These are phyloP conservation scores for Tylopilus vinaceipallidus DNA, from an alignment of 768 basidiomycete genomes.

Conservation along the genomic window DNA sequence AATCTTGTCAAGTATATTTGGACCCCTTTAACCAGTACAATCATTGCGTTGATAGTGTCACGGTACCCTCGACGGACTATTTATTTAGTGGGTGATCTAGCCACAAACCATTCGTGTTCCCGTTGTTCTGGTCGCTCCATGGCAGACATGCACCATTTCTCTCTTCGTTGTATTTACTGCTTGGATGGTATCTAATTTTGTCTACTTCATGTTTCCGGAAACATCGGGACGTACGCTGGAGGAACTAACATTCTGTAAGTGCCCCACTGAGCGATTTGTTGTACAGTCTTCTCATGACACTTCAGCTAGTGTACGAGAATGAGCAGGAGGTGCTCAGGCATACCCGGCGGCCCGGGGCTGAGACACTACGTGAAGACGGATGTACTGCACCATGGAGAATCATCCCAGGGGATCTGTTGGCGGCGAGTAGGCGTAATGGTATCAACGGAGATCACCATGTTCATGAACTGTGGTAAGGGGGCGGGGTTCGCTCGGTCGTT, in stretches of 20 bases:
- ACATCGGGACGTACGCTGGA: constrained; percentile 19
- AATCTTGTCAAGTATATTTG: constrained; percentile 13
- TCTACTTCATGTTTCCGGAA: constrained; percentile 21
- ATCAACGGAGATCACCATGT: too few relatives aligned
- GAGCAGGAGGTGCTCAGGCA: too few relatives aligned
- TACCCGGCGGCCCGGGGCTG: too few relatives aligned
- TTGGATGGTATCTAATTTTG: constrained; percentile 18
- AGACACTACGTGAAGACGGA: too few relatives aligned
- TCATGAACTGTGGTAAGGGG: too few relatives aligned
- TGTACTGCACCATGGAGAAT: too few relatives aligned
- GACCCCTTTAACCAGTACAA: constrained; percentile 6
- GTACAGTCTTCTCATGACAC: too few relatives aligned
- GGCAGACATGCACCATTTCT: constrained; percentile 19
- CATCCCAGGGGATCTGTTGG: too few relatives aligned
- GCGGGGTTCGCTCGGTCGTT: too few relatives aligned
- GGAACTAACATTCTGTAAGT: constrained; percentile 19
- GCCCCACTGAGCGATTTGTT: constrained; percentile 22
- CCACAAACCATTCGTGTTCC: too few relatives aligned
- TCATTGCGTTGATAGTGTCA: constrained; percentile 6
- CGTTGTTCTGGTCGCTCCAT: not conserved
- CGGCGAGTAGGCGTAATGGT: too few relatives aligned
- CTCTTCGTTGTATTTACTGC: constrained; percentile 12
- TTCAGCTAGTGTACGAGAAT: too few relatives aligned
- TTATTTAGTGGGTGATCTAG: constrained; percentile 12
- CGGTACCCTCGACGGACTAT: constrained; percentile 20